These are phyloP conservation scores for Leishmania turanica DNA, from an alignment of 208 protist species.

Conservation along the genomic window DNA sequence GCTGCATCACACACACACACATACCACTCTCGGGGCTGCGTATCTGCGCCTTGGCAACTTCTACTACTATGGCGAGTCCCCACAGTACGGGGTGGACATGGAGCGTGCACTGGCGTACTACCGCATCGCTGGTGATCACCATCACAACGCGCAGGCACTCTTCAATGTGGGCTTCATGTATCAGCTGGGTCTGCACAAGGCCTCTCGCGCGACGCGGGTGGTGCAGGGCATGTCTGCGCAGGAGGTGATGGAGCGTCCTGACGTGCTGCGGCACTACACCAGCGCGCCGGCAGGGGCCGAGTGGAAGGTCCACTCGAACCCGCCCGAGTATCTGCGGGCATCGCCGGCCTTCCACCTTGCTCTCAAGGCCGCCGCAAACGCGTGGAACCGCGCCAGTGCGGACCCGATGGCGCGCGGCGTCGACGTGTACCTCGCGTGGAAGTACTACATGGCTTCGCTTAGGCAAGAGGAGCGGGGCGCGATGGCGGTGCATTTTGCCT, in stretches of 20 bases:
- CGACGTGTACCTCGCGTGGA: constrained; percentile 31
- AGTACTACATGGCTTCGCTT: constrained; percentile 36
- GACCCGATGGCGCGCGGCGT: constrained; percentile 26
- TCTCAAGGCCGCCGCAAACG: constrained; percentile 15
- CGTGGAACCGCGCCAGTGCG: constrained; percentile 20
- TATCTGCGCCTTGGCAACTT: constrained; percentile 73
- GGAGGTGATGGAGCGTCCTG: constrained; percentile 7
- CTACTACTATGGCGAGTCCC: constrained; percentile 69
- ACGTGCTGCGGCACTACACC: constrained; percentile 2
- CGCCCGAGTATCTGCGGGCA: constrained; percentile 18
- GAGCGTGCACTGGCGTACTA: constrained; percentile 62
- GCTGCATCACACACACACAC: constrained; percentile 17
- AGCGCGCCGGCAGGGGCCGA: not conserved
- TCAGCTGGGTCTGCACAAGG: constrained; percentile 51
- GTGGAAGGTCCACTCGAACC: constrained; percentile 30
- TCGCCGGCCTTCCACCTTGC: constrained; percentile 16
- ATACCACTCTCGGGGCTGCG: constrained; percentile 27
- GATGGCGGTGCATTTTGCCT: constrained; percentile 21
- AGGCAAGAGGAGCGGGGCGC: constrained; percentile 21
- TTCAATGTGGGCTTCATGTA: constrained; percentile 79
- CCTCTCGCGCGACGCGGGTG: constrained; percentile 21
- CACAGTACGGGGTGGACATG: constrained; percentile 48
- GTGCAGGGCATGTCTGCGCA: not conserved
- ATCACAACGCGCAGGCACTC: constrained; percentile 41
- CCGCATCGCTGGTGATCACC: constrained; percentile 38